Evolutionary conservation across 192 early-diverging fungal species (phyloP).

Genomic region (Thamnidium elegans): DNA sequence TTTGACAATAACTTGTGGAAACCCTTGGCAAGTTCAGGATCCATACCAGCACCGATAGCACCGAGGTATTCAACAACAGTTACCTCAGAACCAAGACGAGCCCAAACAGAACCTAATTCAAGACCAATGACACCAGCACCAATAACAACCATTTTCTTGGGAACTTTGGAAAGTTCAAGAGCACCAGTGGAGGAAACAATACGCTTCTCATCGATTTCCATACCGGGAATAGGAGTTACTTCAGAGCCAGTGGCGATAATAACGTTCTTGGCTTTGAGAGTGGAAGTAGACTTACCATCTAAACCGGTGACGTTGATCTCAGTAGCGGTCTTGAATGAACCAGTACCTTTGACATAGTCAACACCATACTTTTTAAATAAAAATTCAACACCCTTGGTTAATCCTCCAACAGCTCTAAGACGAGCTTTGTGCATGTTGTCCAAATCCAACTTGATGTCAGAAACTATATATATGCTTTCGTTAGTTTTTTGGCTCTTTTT

Average conservation of each 20-base stretch:
- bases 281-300: slow-evolving; percentile 65
- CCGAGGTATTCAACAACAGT: slow-evolving; percentile 94
- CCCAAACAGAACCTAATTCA: slow-evolving; percentile 98
- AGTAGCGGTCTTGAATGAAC: slow-evolving; percentile 72
- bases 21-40: slow-evolving; percentile 85
- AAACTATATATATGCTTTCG: slow-evolving; percentile 43
- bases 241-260: slow-evolving; percentile 99
- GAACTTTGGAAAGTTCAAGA: slow-evolving; percentile 87
- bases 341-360: slow-evolving; percentile 92
- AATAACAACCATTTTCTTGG: slow-evolving; percentile 98
- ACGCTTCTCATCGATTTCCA: slow-evolving; percentile 90
- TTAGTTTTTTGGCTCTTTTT: too few relatives aligned
- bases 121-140: slow-evolving; percentile 99
- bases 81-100: slow-evolving; percentile 89
- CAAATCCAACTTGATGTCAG: slow-evolving; percentile 83
- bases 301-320: slow-evolving; percentile 79
- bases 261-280: slow-evolving; percentile 89
- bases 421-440: slow-evolving; percentile 87
- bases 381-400: slow-evolving; percentile 90
- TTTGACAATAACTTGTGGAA: slow-evolving; percentile 92
- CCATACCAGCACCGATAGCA: slow-evolving; percentile 96
- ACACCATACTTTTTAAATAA: slow-evolving; percentile 99
- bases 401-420: slow-evolving; percentile 79
- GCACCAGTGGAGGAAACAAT: slow-evolving; percentile 99
- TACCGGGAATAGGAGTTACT: slow-evolving; percentile 87